Base-by-base conservation (phyloP, 108 stramenopile genomes). In the Conticribra weissflogii region DNA sequence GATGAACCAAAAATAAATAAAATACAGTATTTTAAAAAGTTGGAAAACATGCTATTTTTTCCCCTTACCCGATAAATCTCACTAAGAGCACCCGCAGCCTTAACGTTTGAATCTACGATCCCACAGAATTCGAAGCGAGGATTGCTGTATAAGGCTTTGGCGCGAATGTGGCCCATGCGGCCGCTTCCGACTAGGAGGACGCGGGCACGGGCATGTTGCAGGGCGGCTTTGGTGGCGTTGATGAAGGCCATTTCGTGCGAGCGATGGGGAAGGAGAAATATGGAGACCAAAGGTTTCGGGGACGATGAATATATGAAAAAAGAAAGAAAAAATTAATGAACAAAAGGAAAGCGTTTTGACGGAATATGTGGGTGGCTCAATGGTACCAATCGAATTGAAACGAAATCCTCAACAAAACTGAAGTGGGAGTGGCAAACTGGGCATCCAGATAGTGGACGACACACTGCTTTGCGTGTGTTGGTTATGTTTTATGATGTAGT, bases 101-200 rank as follows among this genome's bases (percentile, higher is more conserved):
- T 54, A 7, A 67, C 49, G 50, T 86, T 76, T 0, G 62, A 36
- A 72, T 91, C 90, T 12, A 85, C 82, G 15, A 91, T 59, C 27
- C 82, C 84, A n/a, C 61, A 56, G 16, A 91, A 48, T 25, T 86
- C 70, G 12, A 86, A 68, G 23, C 84, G 68, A 12, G 86, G 87
- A 63, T 86, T 86, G 30, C 76, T 74, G 30, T 72, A 78, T 5
- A 91, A 25, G 14, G 82, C 33, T 24, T 63, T 53, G 8, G 84
- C 76, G 5, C 89, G 81, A 62, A 91, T 86, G 8, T 70, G 54
- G 32, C 90, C 90, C 90, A 91, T 88, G 0, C 87, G 50, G 3
- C 90, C 90, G 23, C 66, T 80, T 15, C 88, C 88, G 0, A 89
- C 71, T 22, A 88, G 63, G 1, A 66, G 64, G 14, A 72, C 63